Conservation (phyloP, 2,329 filamentous ascomycete genomes). For the Arachnopeziza araneosa region DNA sequence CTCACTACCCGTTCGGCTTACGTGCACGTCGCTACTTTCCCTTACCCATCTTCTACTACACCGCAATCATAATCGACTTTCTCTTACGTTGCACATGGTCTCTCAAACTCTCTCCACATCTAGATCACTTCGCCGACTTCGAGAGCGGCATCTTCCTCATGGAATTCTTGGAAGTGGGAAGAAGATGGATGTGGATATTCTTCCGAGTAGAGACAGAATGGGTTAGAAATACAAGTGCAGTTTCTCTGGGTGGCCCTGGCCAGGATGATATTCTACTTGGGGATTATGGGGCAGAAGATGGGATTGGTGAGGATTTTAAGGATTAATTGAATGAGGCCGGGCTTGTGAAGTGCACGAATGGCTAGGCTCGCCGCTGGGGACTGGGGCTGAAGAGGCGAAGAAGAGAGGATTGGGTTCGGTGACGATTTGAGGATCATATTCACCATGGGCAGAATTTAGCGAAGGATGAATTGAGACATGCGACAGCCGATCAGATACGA, state of each 20-base stretch:
- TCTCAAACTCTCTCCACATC: slow-evolving; percentile 74
- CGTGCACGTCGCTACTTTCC: slow-evolving; percentile 70
- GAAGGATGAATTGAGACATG: too few species aligned
- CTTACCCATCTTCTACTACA: slow-evolving; percentile 72
- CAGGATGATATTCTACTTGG: slow-evolving; percentile 70
- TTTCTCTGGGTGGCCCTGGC: slow-evolving; percentile 36
- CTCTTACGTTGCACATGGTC: slow-evolving; percentile 86
- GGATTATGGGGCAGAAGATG: slow-evolving; percentile 49
- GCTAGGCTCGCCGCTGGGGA: too few species aligned
- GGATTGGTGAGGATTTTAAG: slow-evolving; percentile 48
- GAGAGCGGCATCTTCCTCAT: slow-evolving; percentile 86
- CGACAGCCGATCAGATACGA: too few species aligned
- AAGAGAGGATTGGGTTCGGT: too few species aligned
- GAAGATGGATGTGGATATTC: slow-evolving; percentile 96
- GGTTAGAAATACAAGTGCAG: slow-evolving; percentile 48
- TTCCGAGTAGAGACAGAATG: slow-evolving; percentile 93
- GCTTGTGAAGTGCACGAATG: neutral
- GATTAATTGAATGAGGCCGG: slow-evolving; percentile 3
- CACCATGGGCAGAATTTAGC: too few species aligned
- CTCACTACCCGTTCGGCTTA: slow-evolving; percentile 46
- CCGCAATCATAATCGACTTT: slow-evolving; percentile 71
- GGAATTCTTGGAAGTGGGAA: slow-evolving; percentile 78
- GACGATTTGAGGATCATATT: too few species aligned
- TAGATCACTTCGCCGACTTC: slow-evolving; percentile 79
- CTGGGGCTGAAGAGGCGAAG: too few species aligned